Conservation (phyloP, 2,329 filamentous ascomycete genomes). For the Phialocephala subalpina region DNA sequence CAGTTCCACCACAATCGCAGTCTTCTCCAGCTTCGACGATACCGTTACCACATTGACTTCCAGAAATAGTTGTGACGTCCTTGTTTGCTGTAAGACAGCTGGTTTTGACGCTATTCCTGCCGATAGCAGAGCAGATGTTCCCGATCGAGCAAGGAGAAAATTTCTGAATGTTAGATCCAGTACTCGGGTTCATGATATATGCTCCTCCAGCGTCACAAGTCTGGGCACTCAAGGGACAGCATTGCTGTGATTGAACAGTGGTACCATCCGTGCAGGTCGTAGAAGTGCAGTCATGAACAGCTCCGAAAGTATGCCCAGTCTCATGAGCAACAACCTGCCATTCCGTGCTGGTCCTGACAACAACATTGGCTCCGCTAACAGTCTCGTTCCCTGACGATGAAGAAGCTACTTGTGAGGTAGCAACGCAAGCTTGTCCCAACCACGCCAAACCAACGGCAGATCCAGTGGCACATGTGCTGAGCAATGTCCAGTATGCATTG, state of each 20-base stretch:
- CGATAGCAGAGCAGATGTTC: constrained; percentile 90
- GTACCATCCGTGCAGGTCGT: constrained; percentile 71
- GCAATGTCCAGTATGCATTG: constrained; percentile 92
- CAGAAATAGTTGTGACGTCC: constrained; percentile 81
- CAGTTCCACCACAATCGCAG: constrained; percentile 88
- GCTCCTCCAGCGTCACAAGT: constrained; percentile 78
- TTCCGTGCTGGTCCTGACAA: constrained; percentile 82
- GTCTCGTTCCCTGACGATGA: constrained; percentile 67
- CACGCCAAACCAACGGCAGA: constrained; percentile 91
- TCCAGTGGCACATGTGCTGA: constrained; percentile 76
- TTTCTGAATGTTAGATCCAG: constrained; percentile 71
- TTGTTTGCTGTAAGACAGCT: constrained; percentile 86
- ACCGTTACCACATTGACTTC: constrained; percentile 91
- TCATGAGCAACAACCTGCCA: constrained; percentile 98
- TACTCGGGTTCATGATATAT: constrained; percentile 97
- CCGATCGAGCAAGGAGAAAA: constrained; percentile 93
- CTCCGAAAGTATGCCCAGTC: constrained; percentile 92
- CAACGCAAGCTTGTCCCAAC: constrained; percentile 85
- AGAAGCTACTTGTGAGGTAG: constrained; percentile 61
- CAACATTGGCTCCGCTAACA: constrained; percentile 87
- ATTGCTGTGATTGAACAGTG: constrained; percentile 66
- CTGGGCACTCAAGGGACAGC: constrained; percentile 76
- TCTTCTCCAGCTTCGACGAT: constrained; percentile 95
- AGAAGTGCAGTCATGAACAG: constrained; percentile 88
- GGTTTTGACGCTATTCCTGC: constrained; percentile 77